phyloP scores from a whole-genome alignment of 257 asterid species.

The Ligustrum vulgare region DNA sequence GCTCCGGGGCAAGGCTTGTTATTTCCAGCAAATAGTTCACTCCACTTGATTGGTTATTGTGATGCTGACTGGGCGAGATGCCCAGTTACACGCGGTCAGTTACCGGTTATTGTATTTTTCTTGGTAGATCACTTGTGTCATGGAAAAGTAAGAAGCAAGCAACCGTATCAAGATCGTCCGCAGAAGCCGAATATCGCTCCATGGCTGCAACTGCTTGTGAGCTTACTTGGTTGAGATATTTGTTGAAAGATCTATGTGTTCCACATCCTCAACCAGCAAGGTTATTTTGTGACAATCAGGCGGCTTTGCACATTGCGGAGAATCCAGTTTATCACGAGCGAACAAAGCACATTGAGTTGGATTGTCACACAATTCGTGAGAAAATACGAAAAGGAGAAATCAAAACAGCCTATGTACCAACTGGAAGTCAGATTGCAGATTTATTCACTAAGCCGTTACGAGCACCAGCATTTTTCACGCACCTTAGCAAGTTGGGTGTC shows the following conservation, averaged over 20 bases:
- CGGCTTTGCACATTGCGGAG: not conserved
- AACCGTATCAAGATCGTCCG: too few relatives aligned
- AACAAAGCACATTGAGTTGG: too few relatives aligned
- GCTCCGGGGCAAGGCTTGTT: constrained; percentile 7
- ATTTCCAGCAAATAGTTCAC: not conserved
- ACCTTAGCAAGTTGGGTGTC: too few relatives aligned
- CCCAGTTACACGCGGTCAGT: constrained; percentile 1
- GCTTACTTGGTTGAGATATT: not conserved
- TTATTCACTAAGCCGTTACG: too few relatives aligned
- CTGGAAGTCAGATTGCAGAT: too few relatives aligned
- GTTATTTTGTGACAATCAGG: constrained; percentile 3
- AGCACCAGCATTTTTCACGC: too few relatives aligned
- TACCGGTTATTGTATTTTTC: not conserved
- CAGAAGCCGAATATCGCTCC: too few relatives aligned
- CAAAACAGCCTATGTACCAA: too few relatives aligned
- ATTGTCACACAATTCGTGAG: too few relatives aligned
- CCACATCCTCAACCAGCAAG: not conserved
- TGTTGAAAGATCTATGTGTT: not conserved
- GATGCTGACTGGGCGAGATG: constrained; percentile 20
- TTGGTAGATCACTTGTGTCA: not conserved
- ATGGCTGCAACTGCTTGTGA: constrained; percentile 3
- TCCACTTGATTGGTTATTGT: not conserved
- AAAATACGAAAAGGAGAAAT: too few relatives aligned
- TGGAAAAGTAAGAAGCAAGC: too few relatives aligned
- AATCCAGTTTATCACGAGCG: too few relatives aligned